These are phyloP conservation scores for Diaporthe caulivora DNA, from an alignment of 2,329 filamentous ascomycete genomes.

Conservation along the genomic window DNA sequence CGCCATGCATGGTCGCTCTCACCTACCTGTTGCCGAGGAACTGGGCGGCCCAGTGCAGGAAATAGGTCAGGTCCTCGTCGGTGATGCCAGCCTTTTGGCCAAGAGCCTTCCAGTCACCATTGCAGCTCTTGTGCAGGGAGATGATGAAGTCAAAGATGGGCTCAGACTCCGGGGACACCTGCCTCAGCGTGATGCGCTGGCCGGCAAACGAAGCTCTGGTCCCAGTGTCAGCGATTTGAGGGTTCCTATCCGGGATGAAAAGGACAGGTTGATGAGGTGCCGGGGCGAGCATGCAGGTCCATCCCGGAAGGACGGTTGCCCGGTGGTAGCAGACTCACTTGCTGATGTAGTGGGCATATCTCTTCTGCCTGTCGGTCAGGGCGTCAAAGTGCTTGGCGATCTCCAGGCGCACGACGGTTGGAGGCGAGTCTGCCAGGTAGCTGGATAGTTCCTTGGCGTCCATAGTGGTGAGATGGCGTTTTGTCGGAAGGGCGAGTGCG, in stretches of 20 bases:
- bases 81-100: slow-evolving; percentile 74
- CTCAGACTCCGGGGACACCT: slow-evolving; percentile 86
- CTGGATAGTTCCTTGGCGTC: slow-evolving; percentile 74
- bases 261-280: background rate
- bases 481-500: slow-evolving; percentile 13
- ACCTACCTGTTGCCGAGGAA: slow-evolving; percentile 63
- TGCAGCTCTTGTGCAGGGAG: slow-evolving; percentile 73
- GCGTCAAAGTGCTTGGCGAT: slow-evolving; percentile 94
- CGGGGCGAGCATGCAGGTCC: background rate
- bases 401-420: slow-evolving; percentile 86
- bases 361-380: slow-evolving; percentile 80
- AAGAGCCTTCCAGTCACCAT: slow-evolving; percentile 79
- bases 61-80: slow-evolving; percentile 73
- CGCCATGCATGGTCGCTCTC: background rate
- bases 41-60: slow-evolving; percentile 82
- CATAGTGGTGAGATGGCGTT: slow-evolving; percentile 60
- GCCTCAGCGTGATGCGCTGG: slow-evolving; percentile 81
- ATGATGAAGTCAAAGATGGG: slow-evolving; percentile 86
- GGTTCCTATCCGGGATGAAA: background rate
- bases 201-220: slow-evolving; percentile 80
- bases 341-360: slow-evolving; percentile 92
- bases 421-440: slow-evolving; percentile 92
- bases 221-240: slow-evolving; percentile 2
- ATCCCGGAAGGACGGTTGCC: slow-evolving; percentile 30
- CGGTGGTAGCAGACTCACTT: slow-evolving; percentile 62